Percentiles rank a stretch among this genome's conserved stretches.
phyloP scores from a whole-genome alignment of 352 stramenopile species.

The Phytophthora pinifolia region DNA sequence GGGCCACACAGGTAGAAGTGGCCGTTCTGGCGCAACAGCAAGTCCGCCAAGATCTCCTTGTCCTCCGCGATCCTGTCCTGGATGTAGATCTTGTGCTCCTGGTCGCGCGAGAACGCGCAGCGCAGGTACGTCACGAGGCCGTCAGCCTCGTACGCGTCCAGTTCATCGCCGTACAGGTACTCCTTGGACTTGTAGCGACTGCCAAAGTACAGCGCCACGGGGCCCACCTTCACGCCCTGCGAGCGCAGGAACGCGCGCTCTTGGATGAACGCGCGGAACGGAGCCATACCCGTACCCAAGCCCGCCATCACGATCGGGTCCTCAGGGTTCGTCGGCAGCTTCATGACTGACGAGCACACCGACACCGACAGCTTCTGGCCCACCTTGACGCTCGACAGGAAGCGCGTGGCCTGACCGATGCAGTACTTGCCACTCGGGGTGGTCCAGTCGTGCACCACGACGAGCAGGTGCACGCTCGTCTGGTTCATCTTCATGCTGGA shows the following conservation, averaged over 20 bases:
- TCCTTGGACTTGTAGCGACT: constrained; percentile 92
- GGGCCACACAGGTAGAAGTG: constrained; percentile 88
- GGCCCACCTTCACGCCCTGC: constrained; percentile 64
- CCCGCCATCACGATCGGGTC: constrained; percentile 87
- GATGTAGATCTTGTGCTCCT: constrained; percentile 91
- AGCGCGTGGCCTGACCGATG: constrained; percentile 64
- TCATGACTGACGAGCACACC: constrained; percentile 79
- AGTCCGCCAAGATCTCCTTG: constrained; percentile 69
- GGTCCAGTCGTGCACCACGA: constrained; percentile 89
- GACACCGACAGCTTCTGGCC: constrained; percentile 66
- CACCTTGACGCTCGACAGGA: constrained; percentile 46
- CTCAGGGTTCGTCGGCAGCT: constrained; percentile 61
- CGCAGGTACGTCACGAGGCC: constrained; percentile 82
- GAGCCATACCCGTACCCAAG: constrained; percentile 87
- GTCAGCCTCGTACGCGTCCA: constrained; percentile 81
- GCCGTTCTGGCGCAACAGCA: constrained; percentile 71
- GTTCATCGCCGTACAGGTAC: constrained; percentile 95
- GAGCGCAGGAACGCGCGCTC: constrained; percentile 78
- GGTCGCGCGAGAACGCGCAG: constrained; percentile 88
- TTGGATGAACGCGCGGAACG: constrained; percentile 91
- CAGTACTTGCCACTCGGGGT: constrained; percentile 70
- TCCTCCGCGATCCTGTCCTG: constrained; percentile 88
- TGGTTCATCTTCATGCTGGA: constrained; percentile 88
- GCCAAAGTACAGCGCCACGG: constrained; percentile 94
- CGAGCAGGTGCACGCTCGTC: constrained; percentile 78